Evolutionary conservation across 2,329 filamentous ascomycete genomes (phyloP).

Genomic region (Aspergillus fischeri): DNA sequence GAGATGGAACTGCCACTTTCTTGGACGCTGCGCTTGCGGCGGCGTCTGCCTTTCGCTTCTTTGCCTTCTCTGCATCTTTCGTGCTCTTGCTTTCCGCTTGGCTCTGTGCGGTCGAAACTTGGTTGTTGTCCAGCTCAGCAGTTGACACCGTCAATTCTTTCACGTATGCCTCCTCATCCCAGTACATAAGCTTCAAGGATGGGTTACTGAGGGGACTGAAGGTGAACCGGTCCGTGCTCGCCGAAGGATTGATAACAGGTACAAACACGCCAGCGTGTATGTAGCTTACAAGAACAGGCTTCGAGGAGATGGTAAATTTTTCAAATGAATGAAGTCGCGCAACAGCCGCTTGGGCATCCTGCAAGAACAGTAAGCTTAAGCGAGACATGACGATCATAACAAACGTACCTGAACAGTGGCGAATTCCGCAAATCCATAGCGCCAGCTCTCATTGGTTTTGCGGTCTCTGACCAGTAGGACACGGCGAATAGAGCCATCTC

Average conservation of each 20-base stretch:
- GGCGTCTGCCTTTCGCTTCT: conserved; percentile 46
- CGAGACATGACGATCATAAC: background rate
- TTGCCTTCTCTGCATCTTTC: conserved; percentile 43
- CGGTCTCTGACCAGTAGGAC: conserved; percentile 74
- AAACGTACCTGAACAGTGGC: conserved; percentile 57
- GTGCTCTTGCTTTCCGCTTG: conserved; percentile 24
- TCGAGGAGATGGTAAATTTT: conserved; percentile 73
- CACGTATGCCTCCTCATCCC: conserved; percentile 69
- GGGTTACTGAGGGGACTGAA: conserved; percentile 69
- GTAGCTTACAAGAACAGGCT: conserved; percentile 65
- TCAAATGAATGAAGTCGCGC: conserved; percentile 67
- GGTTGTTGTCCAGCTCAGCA: conserved; percentile 40
- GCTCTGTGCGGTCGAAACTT: conserved; percentile 14
- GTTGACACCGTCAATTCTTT: conserved; percentile 60
- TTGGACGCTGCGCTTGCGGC: conserved; percentile 32
- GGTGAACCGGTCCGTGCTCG: conserved; percentile 58
- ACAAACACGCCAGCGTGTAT: conserved; percentile 85
- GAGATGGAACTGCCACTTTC: conserved; percentile 55
- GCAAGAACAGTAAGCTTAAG: conserved; percentile 4
- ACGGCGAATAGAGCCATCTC: conserved; percentile 68
- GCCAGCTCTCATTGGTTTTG: conserved; percentile 66
- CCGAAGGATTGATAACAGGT: conserved; percentile 60
- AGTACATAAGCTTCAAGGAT: conserved; percentile 66
- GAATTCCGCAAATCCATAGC: conserved; percentile 83
- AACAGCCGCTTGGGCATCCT: conserved; percentile 70